Percentiles rank a stretch among this genome's conserved stretches.
Conservation (phyloP, 2,329 filamentous ascomycete genomes). For the Aspergillus puulaauensis region DNA sequence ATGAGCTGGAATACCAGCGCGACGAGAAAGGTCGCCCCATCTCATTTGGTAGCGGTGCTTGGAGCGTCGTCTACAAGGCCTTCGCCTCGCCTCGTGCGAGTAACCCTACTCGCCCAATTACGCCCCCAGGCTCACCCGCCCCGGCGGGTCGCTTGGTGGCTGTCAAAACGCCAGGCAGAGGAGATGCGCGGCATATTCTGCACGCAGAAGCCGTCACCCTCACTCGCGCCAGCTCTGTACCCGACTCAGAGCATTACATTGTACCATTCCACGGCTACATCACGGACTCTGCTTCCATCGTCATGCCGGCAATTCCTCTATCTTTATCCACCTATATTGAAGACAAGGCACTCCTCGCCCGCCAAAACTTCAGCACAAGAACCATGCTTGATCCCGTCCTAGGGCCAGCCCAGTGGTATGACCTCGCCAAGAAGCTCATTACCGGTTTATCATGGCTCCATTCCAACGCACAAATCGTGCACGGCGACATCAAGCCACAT, state of each 20-base stretch:
- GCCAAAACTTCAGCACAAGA: conserved; percentile 35
- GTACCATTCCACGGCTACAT: conserved; percentile 49
- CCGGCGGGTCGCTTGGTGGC: conserved; percentile 37
- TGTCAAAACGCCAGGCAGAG: conserved; percentile 44
- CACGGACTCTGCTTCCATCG: conserved; percentile 36
- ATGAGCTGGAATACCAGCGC: conserved; percentile 33
- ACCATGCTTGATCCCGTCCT: conserved; percentile 49
- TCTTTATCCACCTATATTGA: conserved; percentile 44
- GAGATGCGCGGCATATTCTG: conserved; percentile 42
- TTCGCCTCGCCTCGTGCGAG: conserved; percentile 20
- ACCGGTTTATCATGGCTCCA: conserved; percentile 47
- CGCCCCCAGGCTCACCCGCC: conserved; percentile 39
- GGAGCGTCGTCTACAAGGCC: conserved; percentile 50
- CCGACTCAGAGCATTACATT: conserved; percentile 35
- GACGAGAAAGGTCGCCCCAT: conserved; percentile 29
- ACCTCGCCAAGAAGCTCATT: conserved; percentile 42
- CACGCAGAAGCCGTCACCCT: conserved; percentile 44
- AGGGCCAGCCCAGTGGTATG: conserved; percentile 40
- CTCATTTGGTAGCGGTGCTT: conserved; percentile 47
- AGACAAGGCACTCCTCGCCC: conserved; percentile 29
- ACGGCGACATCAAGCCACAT: conserved; percentile 50
- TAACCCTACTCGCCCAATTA: conserved; percentile 15
- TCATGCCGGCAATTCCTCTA: conserved; percentile 47
- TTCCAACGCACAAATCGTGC: conserved; percentile 38
- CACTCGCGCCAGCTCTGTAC: conserved; percentile 36